Evolutionary conservation across 805 yeast genomes (phyloP), one percentile per base, ranked within the genome.

Genomic region (Metschnikowia hibisci): DNA sequence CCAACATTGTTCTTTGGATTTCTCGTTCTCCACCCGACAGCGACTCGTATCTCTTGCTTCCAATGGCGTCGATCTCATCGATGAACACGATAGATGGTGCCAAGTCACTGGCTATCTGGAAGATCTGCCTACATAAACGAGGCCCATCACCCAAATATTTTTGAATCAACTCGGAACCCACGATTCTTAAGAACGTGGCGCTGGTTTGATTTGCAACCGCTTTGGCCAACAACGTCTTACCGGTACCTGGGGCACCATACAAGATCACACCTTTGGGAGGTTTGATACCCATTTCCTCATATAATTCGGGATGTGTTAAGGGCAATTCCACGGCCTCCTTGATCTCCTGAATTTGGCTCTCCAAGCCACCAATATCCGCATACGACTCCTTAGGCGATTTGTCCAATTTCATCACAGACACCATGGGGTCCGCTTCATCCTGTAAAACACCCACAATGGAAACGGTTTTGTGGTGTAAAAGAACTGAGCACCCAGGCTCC

Each of bases 131-230:
- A 63, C 88, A 82, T 56, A 93, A 76, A 55, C 97, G 80, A 42
- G 99, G 98, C 46, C 99, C 99, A 64, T 93, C 99, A 62, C 99
- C 99, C 25, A 95, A 73, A 61, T 93, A 93, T 64, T 93, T 93
- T 63, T 93, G 99, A 61, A 93, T 90, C 60, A 93, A 78, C 67
- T 93, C 99, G 1, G 96, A 87, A 18, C 99, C 99, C 25, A 91
- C 98, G 64, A 93, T 89, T 65, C 99, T 81, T 61, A 93, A 74
- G 56, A 93, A 93, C 3, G 97, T 89, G 2, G 98, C 98, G 50
- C 93, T 82, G 0, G 99, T 93, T 61, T 93, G 97, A 66, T 93
- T 91, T 3, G 99, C 99, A 37, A 93, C 99, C 0, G 99, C 99
- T 65, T 90, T 91, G 11, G 98, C 98, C 54, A 91, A 74, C 46